Percentiles rank a stretch among this genome's conserved stretches.
Conservation (phyloP, 1,284 basidiomycete genomes). For the Ganoderma meredithae region DNA sequence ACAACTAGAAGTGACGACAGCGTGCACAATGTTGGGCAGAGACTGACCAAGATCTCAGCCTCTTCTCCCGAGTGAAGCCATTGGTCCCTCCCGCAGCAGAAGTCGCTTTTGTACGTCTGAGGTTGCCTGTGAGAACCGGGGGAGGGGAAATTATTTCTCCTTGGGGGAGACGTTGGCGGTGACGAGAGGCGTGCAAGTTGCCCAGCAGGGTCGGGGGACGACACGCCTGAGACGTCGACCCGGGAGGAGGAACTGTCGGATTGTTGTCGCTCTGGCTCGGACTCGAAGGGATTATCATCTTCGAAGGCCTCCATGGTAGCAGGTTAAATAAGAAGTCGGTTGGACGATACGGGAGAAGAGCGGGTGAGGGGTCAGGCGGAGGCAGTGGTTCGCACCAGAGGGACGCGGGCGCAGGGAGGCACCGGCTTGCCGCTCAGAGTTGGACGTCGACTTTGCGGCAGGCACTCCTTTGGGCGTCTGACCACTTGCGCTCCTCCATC, state of each 20-base stretch:
- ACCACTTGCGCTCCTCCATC: too few relatives aligned
- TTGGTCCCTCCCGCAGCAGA: conserved; percentile 76
- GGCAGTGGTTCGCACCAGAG: conserved; percentile 5
- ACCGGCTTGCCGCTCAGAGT: too few relatives aligned
- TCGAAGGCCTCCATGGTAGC: conserved; percentile 70
- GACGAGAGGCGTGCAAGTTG: conserved; percentile 47
- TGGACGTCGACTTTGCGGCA: not conserved
- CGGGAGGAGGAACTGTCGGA: conserved; percentile 73
- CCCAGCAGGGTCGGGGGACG: conserved; percentile 56
- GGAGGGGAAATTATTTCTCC: conserved; percentile 61
- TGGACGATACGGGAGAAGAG: not conserved
- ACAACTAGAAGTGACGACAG: not conserved
- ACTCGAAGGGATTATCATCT: conserved; percentile 84
- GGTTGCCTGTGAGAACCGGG: conserved; percentile 59
- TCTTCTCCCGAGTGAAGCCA: conserved; percentile 84
- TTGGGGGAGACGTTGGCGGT: conserved; percentile 44
- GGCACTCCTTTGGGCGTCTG: conserved; percentile 2
- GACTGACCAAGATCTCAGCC: conserved; percentile 75
- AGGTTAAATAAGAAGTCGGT: not conserved
- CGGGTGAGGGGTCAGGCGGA: not conserved
- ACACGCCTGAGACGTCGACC: conserved; percentile 68
- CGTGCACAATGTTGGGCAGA: not conserved
- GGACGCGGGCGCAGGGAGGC: too few relatives aligned
- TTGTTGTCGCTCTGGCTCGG: conserved; percentile 61
- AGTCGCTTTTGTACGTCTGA: conserved; percentile 70